Base-by-base conservation (phyloP, 768 basidiomycete species). In the Albatrellus ellisii region DNA sequence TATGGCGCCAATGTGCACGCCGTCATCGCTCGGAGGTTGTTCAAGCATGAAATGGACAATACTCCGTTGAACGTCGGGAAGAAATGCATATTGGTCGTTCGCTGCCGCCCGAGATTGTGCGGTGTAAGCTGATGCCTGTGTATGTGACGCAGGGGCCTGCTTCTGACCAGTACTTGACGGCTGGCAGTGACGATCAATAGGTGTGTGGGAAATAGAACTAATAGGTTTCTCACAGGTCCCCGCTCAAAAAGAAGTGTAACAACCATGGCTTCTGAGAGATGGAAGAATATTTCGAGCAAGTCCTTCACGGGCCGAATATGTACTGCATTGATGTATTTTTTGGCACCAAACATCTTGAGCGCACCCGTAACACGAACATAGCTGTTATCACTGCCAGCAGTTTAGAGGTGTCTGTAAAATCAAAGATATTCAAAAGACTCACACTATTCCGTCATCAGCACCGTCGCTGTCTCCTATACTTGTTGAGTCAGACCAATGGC, bases 311-410 rank as follows among this genome's bases (percentile, higher is more conserved):
- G 65, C 20, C 85, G 75, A 48, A 97, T 75, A 47, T 79, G 72
- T 20, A 69, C 75, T 6, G 83, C 78, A 42, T 84, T 85, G 54
- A 99, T 70, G 58, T 89, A 86, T 57, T 77, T 68, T 59, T 84
- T 90, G 55, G 70, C 75, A 27, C 75, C 73, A 57, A 94, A 95
- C 10, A 67, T 70, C 59, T 94, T 94, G 46, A 98, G 62, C 10
- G 67, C 65, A 9, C 94, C 94, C 24, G 84, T 72, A 34, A 92
- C 75, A 12, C 85, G 78, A 27, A 91, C 79, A 56, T 82, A 89
- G 31, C 65, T 67, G n/a, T 75, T 69, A 57, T 82, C 79, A 39
- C 88, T 92, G 53, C 7, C 45, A 15, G 11, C 10, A 41, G 10
- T 27, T 40, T 27, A 45, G 36, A 26, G 35, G 12, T 27, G 9